Evolutionary conservation across 2,329 filamentous ascomycete species (phyloP).

Genomic region (Endoconidiophora polonica): DNA sequence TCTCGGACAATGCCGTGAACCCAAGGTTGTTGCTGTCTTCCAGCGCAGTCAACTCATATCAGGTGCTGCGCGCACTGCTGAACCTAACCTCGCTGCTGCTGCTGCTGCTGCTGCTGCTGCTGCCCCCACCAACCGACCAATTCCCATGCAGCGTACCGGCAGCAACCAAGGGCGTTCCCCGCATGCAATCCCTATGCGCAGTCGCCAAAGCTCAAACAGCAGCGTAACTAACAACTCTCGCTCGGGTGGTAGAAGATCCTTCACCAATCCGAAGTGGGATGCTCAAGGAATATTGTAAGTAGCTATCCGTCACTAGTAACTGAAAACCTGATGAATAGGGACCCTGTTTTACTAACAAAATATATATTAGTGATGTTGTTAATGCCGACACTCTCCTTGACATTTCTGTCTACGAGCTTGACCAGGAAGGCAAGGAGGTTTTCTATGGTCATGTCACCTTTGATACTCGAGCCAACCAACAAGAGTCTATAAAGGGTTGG

Average conservation of each 20-base stretch:
- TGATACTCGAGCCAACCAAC: slow-evolving; percentile 47
- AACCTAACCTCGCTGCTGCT: slow-evolving; percentile 30
- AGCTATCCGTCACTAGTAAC: neutral
- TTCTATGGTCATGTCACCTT: slow-evolving; percentile 86
- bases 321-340: neutral
- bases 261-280: slow-evolving; percentile 84
- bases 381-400: slow-evolving; percentile 81
- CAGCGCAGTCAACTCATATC: slow-evolving; percentile 95
- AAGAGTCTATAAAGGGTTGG: slow-evolving; percentile 66
- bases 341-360: neutral
- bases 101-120: slow-evolving; percentile 18
- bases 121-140: slow-evolving; percentile 14
- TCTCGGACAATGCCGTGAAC: slow-evolving; percentile 65
- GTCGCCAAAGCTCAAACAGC: slow-evolving; percentile 90
- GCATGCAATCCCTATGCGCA: slow-evolving; percentile 94
- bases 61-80: slow-evolving; percentile 48
- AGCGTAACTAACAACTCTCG: slow-evolving; percentile 50
- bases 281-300: slow-evolving; percentile 89
- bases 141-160: slow-evolving; percentile 50
- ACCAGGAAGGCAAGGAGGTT: slow-evolving; percentile 56
- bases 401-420: slow-evolving; percentile 79
- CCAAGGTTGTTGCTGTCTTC: slow-evolving; percentile 92
- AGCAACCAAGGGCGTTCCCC: slow-evolving; percentile 66
- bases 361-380: slow-evolving; percentile 60
- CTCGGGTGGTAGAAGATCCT: slow-evolving; percentile 19